Percentiles rank a stretch among this genome's conserved stretches.
Conservation (phyloP, 2,329 filamentous ascomycete genomes). For the Fusarium sp. region DNA sequence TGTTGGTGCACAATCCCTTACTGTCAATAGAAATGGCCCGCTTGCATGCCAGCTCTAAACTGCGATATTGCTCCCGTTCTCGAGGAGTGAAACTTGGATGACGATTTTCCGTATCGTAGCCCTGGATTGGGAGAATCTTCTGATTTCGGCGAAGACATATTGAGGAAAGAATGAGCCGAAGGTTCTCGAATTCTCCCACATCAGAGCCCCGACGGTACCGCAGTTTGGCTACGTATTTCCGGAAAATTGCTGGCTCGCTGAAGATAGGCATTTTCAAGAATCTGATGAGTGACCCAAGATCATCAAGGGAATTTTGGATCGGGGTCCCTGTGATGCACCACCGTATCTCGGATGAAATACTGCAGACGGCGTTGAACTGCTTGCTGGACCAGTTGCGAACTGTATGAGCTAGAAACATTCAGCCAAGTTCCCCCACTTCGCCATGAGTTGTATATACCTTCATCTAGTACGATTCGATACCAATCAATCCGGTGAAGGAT, state of each 20-base stretch:
- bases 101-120: not conserved
- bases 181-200: not conserved
- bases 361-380: not conserved
- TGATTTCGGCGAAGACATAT: not conserved
- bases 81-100: not conserved
- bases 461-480: constrained; percentile 7
- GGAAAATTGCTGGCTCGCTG: not conserved
- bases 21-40: not conserved
- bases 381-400: constrained; percentile 1
- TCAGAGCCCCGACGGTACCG: not conserved
- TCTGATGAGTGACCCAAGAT: constrained; percentile 1
- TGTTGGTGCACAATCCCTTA: not conserved
- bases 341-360: not conserved
- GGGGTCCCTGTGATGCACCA: constrained; percentile 21
- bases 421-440: too few species aligned
- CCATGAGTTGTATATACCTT: too few species aligned
- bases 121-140: not conserved
- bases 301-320: constrained; percentile 15
- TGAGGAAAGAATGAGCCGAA: not conserved
- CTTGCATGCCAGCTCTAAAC: not conserved
- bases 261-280: not conserved
- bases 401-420: too few species aligned
- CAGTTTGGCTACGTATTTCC: not conserved
- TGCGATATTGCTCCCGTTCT: not conserved
- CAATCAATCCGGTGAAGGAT: not conserved